A percentile compares a stretch with the other conserved stretches of the same genome.
Conservation (phyloP, 768 basidiomycete species). For the Boletus coccyginus region DNA sequence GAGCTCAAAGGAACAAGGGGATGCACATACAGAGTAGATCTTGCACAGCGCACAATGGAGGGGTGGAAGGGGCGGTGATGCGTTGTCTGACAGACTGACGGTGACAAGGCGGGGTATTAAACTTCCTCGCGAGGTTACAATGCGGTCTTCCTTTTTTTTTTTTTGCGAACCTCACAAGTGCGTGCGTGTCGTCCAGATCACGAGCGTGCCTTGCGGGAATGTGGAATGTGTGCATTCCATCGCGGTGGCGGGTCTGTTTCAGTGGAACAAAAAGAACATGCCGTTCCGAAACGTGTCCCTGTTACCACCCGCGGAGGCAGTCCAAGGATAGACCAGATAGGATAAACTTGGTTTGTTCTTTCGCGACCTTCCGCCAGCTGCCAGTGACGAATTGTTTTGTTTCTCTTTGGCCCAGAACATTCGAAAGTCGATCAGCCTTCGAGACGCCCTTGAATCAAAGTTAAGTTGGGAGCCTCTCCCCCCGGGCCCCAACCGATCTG, state of each 20-base stretch:
- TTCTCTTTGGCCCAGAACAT: too few species aligned
- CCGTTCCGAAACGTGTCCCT: constrained; percentile 4
- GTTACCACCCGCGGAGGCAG: not conserved
- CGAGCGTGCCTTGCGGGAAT: constrained; percentile 2
- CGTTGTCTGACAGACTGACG: not conserved
- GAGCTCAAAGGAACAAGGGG: not conserved
- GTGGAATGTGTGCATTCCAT: not conserved
- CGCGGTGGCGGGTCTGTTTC: not conserved
- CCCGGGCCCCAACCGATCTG: not conserved
- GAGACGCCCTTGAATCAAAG: too few species aligned
- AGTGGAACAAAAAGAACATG: constrained; percentile 6
- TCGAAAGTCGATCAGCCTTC: too few species aligned
- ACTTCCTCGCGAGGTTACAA: constrained; percentile 17
- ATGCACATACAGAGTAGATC: constrained; percentile 1
- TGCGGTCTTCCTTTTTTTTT: constrained; percentile 10
- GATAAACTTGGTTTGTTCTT: not conserved
- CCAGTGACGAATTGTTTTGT: too few species aligned
- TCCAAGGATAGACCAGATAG: not conserved
- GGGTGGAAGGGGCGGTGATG: not conserved
- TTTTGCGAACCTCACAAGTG: too few species aligned
- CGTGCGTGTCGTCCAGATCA: not conserved
- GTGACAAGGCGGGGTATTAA: constrained; percentile 18
- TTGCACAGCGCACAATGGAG: constrained; percentile 1
- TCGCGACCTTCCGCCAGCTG: too few species aligned
- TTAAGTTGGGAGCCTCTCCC: not conserved